Evolutionary conservation across 306 rosid genomes (phyloP).

Genomic region (Arachis hypogaea): DNA sequence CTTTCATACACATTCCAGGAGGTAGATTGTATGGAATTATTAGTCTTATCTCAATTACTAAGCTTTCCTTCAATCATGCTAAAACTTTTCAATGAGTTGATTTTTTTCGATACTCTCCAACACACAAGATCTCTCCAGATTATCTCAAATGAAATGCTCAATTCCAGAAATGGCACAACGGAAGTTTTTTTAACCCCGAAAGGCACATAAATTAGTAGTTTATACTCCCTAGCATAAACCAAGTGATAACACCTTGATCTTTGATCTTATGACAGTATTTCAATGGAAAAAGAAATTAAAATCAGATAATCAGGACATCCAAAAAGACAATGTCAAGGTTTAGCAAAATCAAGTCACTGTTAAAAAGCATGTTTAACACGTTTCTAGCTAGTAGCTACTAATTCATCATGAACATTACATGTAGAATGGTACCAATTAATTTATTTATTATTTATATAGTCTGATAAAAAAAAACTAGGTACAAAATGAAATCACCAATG

Average conservation of each 20-base stretch:
- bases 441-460: not conserved
- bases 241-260: not conserved
- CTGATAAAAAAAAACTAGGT: not conserved
- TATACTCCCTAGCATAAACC: conserved; percentile 6
- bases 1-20: no score
- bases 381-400: not conserved
- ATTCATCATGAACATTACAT: not conserved
- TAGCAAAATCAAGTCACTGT: conserved; percentile 3
- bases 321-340: conserved; percentile 3
- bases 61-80: no score
- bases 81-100: no score
- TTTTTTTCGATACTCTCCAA: not conserved
- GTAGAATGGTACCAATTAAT: not conserved
- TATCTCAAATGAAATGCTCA: not conserved
- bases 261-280: conserved; percentile 3
- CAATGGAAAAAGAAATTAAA: conserved; percentile 1
- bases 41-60: no score
- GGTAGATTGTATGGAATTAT: no score
- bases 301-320: not conserved
- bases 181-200: not conserved
- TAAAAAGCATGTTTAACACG: not conserved
- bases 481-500: conserved; percentile 8
- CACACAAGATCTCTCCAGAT: not conserved
- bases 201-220: not conserved
- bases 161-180: conserved; percentile 16